These are phyloP conservation scores for Glonium stellatum DNA, from an alignment of 495 filamentous ascomycete species.

Conservation along the genomic window DNA sequence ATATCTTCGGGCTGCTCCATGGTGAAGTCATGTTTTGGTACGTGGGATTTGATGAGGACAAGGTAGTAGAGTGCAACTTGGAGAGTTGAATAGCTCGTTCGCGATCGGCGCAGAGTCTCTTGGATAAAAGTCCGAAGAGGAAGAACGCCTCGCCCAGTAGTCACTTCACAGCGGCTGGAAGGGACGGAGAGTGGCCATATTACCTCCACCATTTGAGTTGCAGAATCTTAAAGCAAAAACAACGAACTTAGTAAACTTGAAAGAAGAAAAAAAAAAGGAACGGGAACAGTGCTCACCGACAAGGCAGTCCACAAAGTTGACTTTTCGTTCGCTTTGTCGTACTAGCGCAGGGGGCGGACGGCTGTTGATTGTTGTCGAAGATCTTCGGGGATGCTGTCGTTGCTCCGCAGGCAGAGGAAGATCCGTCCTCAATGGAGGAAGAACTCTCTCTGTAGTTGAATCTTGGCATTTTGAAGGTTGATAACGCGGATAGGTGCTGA, in stretches of 20 bases:
- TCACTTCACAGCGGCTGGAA: conserved; percentile 45
- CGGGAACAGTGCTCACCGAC: conserved; percentile 70
- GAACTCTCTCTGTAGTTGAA: conserved; percentile 10
- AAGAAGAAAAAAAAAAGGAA: conserved; percentile 15
- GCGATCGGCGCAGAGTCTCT: conserved; percentile 87
- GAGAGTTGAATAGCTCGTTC: conserved; percentile 93
- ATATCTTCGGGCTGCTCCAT: conserved; percentile 77
- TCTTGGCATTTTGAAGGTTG: conserved; percentile 23
- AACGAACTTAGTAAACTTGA: conserved; percentile 28
- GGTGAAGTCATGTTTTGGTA: conserved; percentile 76
- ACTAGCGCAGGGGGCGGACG: conserved; percentile 71
- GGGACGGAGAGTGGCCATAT: conserved; percentile 84
- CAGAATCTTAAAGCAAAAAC: conserved; percentile 64
- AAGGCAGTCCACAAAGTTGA: conserved; percentile 93
- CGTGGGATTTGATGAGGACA: conserved; percentile 84
- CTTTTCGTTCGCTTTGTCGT: conserved; percentile 87
- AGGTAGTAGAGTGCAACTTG: conserved; percentile 97
- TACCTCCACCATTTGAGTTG: conserved; percentile 91
- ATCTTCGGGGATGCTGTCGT: conserved; percentile 74
- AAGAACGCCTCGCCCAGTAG: conserved; percentile 58
- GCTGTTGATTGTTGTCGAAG: conserved; percentile 41
- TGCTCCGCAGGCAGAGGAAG: conserved; percentile 47
- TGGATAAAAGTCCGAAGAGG: conserved; percentile 94
- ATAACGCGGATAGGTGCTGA: conserved; percentile 23
- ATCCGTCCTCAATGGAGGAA: conserved; percentile 26